These are phyloP conservation scores for Croton setiger DNA, from an alignment of 441 rosid species.

Conservation along the genomic window DNA sequence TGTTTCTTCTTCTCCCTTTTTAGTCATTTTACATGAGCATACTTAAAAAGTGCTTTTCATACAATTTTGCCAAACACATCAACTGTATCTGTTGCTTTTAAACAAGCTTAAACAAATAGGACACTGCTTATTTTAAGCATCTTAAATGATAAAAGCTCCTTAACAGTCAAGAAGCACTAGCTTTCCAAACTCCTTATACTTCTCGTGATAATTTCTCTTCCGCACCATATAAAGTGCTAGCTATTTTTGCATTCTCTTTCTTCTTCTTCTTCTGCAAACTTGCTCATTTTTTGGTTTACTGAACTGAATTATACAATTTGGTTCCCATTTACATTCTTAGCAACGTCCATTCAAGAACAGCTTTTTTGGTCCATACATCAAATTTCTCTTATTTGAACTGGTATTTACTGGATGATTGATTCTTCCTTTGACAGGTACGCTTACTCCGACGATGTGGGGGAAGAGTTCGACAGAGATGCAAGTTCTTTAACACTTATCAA, in stretches of 20 bases:
- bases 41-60: no score
- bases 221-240: neutral
- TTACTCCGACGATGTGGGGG: slow-evolving; percentile 61
- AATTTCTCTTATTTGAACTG: neutral
- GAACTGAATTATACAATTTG: neutral
- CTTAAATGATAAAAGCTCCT: no score
- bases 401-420: neutral
- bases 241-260: neutral
- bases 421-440: slow-evolving; percentile 56
- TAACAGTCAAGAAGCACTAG: no score
- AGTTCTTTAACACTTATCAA: slow-evolving; percentile 70
- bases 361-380: neutral
- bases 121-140: no score
- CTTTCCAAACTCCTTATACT: neutral
- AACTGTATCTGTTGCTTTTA: no score
- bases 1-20: no score
- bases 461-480: slow-evolving; percentile 81
- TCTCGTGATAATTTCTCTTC: neutral
- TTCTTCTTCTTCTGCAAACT: neutral
- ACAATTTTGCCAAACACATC: no score
- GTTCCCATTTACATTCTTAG: neutral
- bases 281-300: neutral
- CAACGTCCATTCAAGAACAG: no score
- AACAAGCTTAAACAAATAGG: no score
- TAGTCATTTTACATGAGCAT: no score